Base-by-base conservation (phyloP, 2,329 filamentous ascomycete species). In the Colletotrichum abscissum region DNA sequence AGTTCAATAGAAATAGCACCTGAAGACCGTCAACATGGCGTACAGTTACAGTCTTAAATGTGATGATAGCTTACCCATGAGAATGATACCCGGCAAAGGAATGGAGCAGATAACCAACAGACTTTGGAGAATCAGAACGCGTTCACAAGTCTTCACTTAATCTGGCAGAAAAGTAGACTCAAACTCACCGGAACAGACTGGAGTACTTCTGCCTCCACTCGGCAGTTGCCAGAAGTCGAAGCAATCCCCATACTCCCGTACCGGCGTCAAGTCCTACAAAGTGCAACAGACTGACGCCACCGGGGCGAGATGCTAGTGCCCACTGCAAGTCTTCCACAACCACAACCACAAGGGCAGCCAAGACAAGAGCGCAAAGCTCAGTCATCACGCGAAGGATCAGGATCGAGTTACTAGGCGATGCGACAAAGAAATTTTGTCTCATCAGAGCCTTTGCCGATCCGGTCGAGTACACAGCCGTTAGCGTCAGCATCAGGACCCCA, bases 171-270 rank as follows among this genome's bases (percentile, higher is more conserved):
- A 8, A 1, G 16, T 14, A 8, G 24, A 60, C 4, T 19, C 33
- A 5, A 2, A 62, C 67, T 57, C 12, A 73, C 70, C 70, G 70
- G 24, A 73, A 73, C 28, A 73, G 11, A 56, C 70, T 73, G 2
- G 70, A 73, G 26, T 73, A 70, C 60, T 73, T 73, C 1, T 73
- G 46, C 60, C 42, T 73, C 70, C 70, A 73, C 9, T 73, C 70
- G 6, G 70, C 70, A 4, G 70, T 73, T 1, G 55, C 67, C 56
- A 73, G 22, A 5, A 73, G 70, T 16, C 70, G 60, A 22, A 73
- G 22, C 5, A 73, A 30, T 3, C 70, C 70, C 70, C 70, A 73
- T 14, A 73, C 70, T 1, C 70, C 70, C 1, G 70, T 73, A 12
- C 70, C 70, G 46, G 67, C 64, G 5, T 73, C 70, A 3, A 73